phyloP scores from a whole-genome alignment of 2,329 filamentous ascomycete genomes.

The Fusarium sulawesiense region DNA sequence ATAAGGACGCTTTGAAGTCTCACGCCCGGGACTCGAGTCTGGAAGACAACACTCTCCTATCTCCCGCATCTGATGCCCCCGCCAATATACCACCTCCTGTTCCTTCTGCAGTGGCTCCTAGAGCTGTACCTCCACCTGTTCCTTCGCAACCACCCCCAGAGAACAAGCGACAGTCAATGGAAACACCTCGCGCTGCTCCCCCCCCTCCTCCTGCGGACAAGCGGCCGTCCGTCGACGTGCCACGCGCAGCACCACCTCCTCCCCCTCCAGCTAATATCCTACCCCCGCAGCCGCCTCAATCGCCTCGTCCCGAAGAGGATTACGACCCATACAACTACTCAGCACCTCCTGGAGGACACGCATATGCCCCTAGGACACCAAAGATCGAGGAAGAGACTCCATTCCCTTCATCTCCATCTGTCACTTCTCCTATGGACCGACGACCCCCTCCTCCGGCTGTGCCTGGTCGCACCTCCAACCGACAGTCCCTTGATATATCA shows the following conservation, averaged over 20 bases:
- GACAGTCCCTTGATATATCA: slow-evolving; percentile 53
- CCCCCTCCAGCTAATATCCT: slow-evolving; percentile 69
- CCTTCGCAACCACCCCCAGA: slow-evolving; percentile 68
- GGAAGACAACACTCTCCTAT: slow-evolving; percentile 75
- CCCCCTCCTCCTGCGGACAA: slow-evolving; percentile 71
- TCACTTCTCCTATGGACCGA: slow-evolving; percentile 59
- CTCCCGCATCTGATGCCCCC: slow-evolving; percentile 60
- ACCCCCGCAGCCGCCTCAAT: slow-evolving; percentile 60
- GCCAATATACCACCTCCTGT: slow-evolving; percentile 66
- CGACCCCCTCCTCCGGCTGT: slow-evolving; percentile 57
- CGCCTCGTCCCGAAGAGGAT: slow-evolving; percentile 66
- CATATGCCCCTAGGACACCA: slow-evolving; percentile 52
- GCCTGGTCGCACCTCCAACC: slow-evolving; percentile 40
- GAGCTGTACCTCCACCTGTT: slow-evolving; percentile 72
- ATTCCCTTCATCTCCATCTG: slow-evolving; percentile 60
- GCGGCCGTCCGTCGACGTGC: slow-evolving; percentile 76
- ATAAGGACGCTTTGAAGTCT: slow-evolving; percentile 91
- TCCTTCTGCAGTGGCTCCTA: slow-evolving; percentile 65
- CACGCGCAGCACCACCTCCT: slow-evolving; percentile 76
- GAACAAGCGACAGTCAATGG: slow-evolving; percentile 71
- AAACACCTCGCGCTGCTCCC: slow-evolving; percentile 76
- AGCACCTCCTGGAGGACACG: slow-evolving; percentile 46
- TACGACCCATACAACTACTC: slow-evolving; percentile 75
- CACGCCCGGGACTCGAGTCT: slow-evolving; percentile 81
- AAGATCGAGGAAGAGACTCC: slow-evolving; percentile 60